Conservation (phyloP, 2,329 filamentous ascomycete species). For the Rutstroemia sydowiana region DNA sequence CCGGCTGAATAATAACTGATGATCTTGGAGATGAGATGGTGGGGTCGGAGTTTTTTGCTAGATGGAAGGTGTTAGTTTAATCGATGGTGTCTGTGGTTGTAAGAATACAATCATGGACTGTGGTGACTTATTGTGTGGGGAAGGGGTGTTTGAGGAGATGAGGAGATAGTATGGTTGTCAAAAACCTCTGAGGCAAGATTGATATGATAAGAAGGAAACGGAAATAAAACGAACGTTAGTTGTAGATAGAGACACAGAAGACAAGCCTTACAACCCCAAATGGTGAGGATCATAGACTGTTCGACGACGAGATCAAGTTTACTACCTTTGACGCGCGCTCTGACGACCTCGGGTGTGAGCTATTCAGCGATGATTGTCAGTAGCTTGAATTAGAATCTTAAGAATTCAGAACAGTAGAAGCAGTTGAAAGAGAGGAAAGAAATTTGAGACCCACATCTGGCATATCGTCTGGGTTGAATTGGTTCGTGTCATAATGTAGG, state of each 20-base stretch:
- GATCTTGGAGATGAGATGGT: slow-evolving; percentile 41
- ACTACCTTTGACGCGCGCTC: slow-evolving; percentile 37
- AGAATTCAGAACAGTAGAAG: not conserved
- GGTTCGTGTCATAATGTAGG: slow-evolving; percentile 48
- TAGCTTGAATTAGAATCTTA: not conserved
- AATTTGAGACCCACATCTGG: slow-evolving; percentile 13
- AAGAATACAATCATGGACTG: not conserved
- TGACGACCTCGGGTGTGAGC: slow-evolving; percentile 37
- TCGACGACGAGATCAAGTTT: slow-evolving; percentile 58
- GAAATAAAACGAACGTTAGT: slow-evolving; percentile 34
- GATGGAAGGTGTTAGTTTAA: too few relatives aligned
- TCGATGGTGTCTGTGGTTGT: too few relatives aligned
- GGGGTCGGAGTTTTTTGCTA: slow-evolving; percentile 14
- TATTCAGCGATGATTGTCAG: not conserved
- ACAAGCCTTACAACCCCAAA: slow-evolving; percentile 50
- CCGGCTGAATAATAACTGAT: slow-evolving; percentile 40
- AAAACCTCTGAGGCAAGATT: too few relatives aligned
- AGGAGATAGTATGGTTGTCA: too few relatives aligned
- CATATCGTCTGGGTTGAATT: slow-evolving; percentile 44
- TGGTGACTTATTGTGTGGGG: too few relatives aligned
- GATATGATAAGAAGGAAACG: not conserved
- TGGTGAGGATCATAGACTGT: slow-evolving; percentile 52
- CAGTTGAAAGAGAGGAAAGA: not conserved
- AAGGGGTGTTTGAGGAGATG: too few relatives aligned
- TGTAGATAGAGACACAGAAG: slow-evolving; percentile 50